Evolutionary conservation across 306 rosid species (phyloP).

Genomic region (Ziziphus jujuba): DNA sequence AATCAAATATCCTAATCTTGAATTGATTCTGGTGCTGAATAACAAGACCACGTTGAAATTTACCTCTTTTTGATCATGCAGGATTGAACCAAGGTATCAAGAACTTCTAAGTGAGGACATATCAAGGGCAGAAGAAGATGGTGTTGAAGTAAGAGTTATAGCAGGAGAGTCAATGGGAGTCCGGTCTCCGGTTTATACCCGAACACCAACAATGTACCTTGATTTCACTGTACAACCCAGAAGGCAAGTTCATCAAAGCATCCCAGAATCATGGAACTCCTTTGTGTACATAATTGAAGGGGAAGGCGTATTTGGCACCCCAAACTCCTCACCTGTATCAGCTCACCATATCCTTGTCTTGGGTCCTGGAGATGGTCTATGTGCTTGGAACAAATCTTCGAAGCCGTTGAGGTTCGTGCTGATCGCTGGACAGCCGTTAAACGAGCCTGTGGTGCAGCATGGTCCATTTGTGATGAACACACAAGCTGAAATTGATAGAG

Average conservation of each 20-base stretch:
- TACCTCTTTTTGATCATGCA: constrained; percentile 4
- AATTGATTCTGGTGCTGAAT: no score
- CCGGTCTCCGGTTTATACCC: constrained; percentile 68
- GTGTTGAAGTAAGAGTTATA: constrained; percentile 71
- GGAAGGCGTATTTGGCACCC: constrained; percentile 66
- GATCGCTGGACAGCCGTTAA: constrained; percentile 75
- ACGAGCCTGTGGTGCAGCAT: constrained; percentile 81
- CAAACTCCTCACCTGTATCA: constrained; percentile 38
- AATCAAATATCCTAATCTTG: no score
- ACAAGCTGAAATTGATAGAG: constrained; percentile 73
- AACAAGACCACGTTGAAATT: no score
- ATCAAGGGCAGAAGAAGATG: constrained; percentile 58
- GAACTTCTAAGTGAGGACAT: constrained; percentile 70
- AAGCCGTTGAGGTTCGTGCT: constrained; percentile 62
- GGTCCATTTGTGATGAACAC: constrained; percentile 98
- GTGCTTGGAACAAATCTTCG: constrained; percentile 82
- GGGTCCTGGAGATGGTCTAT: constrained; percentile 65
- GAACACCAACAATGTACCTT: constrained; percentile 85
- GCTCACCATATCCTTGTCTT: constrained; percentile 70
- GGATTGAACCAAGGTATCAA: constrained; percentile 91
- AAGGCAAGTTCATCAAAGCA: constrained; percentile 61
- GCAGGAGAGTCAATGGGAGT: constrained; percentile 94
- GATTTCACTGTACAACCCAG: constrained; percentile 64
- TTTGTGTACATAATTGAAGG: constrained; percentile 84
- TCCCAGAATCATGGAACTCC: constrained; percentile 76